These are phyloP conservation scores for Saksenaea vasiformis DNA, from an alignment of 371 early-diverging fungal genomes.

Conservation along the genomic window DNA sequence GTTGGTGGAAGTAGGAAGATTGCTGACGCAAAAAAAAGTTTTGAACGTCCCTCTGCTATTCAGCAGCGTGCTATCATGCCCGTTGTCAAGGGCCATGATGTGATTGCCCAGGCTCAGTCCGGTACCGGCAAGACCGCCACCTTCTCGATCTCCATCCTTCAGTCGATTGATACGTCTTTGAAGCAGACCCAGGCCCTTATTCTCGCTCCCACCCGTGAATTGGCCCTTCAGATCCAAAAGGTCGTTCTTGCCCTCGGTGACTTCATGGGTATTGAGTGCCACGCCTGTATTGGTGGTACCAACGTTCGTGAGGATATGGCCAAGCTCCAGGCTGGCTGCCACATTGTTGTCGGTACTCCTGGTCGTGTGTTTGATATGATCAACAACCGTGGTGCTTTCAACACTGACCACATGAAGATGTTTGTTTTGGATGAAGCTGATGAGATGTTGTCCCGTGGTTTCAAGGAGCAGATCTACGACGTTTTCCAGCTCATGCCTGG, in stretches of 20 bases:
- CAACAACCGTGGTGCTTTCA: slow-evolving; percentile 74
- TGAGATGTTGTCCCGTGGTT: slow-evolving; percentile 94
- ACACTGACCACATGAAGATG: slow-evolving; percentile 81
- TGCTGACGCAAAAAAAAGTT: slow-evolving; percentile 42
- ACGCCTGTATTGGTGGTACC: slow-evolving; percentile 92
- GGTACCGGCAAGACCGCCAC: slow-evolving; percentile 99
- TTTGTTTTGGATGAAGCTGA: slow-evolving; percentile 98
- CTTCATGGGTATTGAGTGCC: slow-evolving; percentile 80
- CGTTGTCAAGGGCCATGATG: slow-evolving; percentile 83
- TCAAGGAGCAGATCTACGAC: slow-evolving; percentile 94
- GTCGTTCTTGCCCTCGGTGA: slow-evolving; percentile 84
- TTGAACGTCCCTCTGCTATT: slow-evolving; percentile 90
- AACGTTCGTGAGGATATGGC: slow-evolving; percentile 81
- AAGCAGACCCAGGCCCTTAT: slow-evolving; percentile 87
- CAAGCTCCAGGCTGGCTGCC: slow-evolving; percentile 66
- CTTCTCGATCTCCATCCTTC: slow-evolving; percentile 91
- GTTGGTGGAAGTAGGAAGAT: background rate
- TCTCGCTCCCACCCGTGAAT: slow-evolving; percentile 91
- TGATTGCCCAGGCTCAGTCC: slow-evolving; percentile 96
- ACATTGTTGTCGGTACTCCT: slow-evolving; percentile 93
- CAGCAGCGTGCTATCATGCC: slow-evolving; percentile 92
- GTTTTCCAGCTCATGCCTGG: slow-evolving; percentile 88
- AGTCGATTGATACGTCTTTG: slow-evolving; percentile 75
- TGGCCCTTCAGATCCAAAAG: slow-evolving; percentile 89
- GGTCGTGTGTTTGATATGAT: slow-evolving; percentile 97